Percentiles rank a stretch among this genome's conserved stretches.
These are phyloP conservation scores for Gnomoniopsis sp. DNA, from an alignment of 2,329 filamentous ascomycete species.

Conservation along the genomic window DNA sequence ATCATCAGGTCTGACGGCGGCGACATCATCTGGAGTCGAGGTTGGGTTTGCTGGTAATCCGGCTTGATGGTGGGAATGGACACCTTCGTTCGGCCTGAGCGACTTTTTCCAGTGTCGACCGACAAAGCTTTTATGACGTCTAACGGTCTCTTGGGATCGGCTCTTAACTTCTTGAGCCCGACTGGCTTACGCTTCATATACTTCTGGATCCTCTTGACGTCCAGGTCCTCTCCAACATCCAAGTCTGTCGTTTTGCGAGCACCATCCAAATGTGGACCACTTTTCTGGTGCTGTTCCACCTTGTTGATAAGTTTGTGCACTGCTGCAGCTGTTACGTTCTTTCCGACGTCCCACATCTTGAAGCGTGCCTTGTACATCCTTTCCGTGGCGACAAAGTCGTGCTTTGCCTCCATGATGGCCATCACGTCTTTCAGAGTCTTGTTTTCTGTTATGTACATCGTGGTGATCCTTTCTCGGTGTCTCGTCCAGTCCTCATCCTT, in stretches of 20 bases:
- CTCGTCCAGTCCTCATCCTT: slow-evolving; percentile 25
- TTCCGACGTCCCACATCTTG: slow-evolving; percentile 30
- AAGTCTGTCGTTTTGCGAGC: background rate
- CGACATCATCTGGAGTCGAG: background rate
- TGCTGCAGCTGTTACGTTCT: slow-evolving; percentile 29
- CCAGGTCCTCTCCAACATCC: background rate
- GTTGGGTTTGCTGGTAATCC: background rate
- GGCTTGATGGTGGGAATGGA: slow-evolving; percentile 2
- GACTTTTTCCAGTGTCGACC: slow-evolving; percentile 6
- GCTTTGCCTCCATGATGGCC: slow-evolving; percentile 24
- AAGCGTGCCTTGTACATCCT: slow-evolving; percentile 33
- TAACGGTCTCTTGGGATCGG: slow-evolving; percentile 1
- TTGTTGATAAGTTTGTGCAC: slow-evolving; percentile 24
- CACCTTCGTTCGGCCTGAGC: background rate
- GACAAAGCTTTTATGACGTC: slow-evolving; percentile 13
- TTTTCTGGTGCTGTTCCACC: slow-evolving; percentile 21
- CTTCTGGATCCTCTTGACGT: slow-evolving; percentile 12
- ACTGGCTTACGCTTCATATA: slow-evolving; percentile 16
- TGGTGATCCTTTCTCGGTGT: slow-evolving; percentile 24
- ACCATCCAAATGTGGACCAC: background rate
- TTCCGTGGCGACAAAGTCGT: slow-evolving; percentile 26
- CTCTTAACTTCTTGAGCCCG: slow-evolving; percentile 2
- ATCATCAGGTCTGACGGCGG: background rate
- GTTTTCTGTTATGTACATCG: slow-evolving; percentile 23
- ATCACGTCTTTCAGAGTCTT: slow-evolving; percentile 27